phyloP scores from a whole-genome alignment of 306 rosid species.

The Vigna radiata region DNA sequence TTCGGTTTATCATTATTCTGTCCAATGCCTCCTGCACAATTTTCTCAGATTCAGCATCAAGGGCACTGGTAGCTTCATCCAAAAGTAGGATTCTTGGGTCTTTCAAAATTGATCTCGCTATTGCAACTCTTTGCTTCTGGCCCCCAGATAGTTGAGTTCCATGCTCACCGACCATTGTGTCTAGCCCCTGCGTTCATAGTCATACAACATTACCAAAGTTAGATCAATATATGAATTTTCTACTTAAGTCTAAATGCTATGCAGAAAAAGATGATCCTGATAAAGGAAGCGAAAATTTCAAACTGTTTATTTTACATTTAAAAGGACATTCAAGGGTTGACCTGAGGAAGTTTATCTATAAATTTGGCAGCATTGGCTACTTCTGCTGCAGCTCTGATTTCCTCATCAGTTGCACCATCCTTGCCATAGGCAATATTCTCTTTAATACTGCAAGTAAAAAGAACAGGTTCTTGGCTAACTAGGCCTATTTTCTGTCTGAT shows the following conservation, averaged over 20 bases:
- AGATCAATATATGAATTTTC: background rate
- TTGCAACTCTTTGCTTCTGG: slow-evolving; percentile 70
- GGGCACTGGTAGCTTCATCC: slow-evolving; percentile 68
- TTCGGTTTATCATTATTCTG: slow-evolving; percentile 64
- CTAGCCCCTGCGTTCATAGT: slow-evolving; percentile 54
- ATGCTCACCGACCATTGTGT: slow-evolving; percentile 75
- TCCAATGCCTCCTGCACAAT: slow-evolving; percentile 73
- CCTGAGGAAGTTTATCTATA: slow-evolving; percentile 49
- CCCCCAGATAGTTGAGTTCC: slow-evolving; percentile 82
- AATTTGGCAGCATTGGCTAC: slow-evolving; percentile 48
- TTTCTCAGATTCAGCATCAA: slow-evolving; percentile 74
- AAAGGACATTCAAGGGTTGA: slow-evolving; percentile 11
- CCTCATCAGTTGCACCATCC: slow-evolving; percentile 63
- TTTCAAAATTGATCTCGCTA: slow-evolving; percentile 78
- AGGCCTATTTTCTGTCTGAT: slow-evolving; percentile 80
- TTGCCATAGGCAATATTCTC: slow-evolving; percentile 84
- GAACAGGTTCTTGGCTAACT: slow-evolving; percentile 83
- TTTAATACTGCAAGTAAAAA: slow-evolving; percentile 72
- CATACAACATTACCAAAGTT: slow-evolving; percentile 1
- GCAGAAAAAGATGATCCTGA: slow-evolving; percentile 2
- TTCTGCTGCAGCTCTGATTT: slow-evolving; percentile 48
- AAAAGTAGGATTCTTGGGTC: slow-evolving; percentile 73
- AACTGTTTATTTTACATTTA: background rate
- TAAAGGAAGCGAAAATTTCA: slow-evolving; percentile 15
- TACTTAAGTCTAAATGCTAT: background rate